Conservation (phyloP, 495 filamentous ascomycete genomes). For the Acidiella bohemica region DNA sequence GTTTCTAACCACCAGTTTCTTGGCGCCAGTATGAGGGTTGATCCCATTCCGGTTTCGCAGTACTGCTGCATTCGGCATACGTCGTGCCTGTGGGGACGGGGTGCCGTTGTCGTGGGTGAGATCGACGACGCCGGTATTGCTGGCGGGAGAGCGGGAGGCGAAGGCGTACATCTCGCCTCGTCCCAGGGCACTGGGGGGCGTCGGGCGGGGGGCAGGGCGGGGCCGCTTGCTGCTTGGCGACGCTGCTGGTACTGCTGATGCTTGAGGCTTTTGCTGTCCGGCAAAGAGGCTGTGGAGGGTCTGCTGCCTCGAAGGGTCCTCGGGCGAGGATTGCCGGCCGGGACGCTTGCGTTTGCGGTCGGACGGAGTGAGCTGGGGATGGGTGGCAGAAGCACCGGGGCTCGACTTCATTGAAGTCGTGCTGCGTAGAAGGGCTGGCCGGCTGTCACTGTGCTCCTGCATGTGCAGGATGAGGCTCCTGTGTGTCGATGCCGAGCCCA, state of each 20-base stretch:
- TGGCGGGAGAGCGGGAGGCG: slow-evolving; percentile 7
- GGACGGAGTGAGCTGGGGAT: too few relatives aligned
- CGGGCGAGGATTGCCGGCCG: slow-evolving; percentile 2
- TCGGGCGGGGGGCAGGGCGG: slow-evolving; percentile 9
- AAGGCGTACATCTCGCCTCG: slow-evolving; percentile 23
- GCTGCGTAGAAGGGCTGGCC: too few relatives aligned
- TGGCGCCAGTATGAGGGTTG: slow-evolving; percentile 49
- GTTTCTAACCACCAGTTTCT: slow-evolving; percentile 80
- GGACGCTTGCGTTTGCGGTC: slow-evolving; percentile 15
- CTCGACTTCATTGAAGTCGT: too few relatives aligned
- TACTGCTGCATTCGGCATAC: slow-evolving; percentile 10
- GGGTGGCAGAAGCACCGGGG: too few relatives aligned
- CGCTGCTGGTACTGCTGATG: background rate
- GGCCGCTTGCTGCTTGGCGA: slow-evolving; percentile 19
- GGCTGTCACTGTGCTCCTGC: too few relatives aligned
- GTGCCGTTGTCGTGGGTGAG: slow-evolving; percentile 17
- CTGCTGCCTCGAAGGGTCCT: slow-evolving; percentile 11
- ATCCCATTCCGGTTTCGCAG: slow-evolving; percentile 25
- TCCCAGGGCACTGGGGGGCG: slow-evolving; percentile 8
- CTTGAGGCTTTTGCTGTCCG: slow-evolving; percentile 11
- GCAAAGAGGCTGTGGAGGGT: slow-evolving; percentile 12
- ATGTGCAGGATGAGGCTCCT: too few relatives aligned
- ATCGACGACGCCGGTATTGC: slow-evolving; percentile 16
- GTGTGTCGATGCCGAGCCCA: too few relatives aligned
- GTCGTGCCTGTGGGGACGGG: slow-evolving; percentile 10